Base-by-base conservation (phyloP, 1,284 basidiomycete genomes). In the Irpex sp. region DNA sequence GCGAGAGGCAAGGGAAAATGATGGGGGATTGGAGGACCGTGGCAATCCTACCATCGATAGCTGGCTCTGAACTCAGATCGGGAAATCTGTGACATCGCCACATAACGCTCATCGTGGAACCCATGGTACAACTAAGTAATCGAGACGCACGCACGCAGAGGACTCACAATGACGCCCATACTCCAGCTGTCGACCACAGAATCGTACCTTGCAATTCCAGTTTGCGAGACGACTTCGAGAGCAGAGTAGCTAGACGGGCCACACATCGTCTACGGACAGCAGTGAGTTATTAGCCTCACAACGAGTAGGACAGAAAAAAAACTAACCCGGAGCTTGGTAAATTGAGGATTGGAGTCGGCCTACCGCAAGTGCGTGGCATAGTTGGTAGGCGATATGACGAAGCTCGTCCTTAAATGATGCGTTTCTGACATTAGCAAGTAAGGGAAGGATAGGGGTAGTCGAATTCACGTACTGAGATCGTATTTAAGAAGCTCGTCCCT, bases 171-270 rank as follows among this genome's bases (percentile, higher is more conserved):
- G 15, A 96, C 93, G 5, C 96, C 96, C 19, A 94, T 85, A 57
- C 93, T 95, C 94, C 94, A 98, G 67, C 92, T 94, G 73, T 98
- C 95, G 57, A 97, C 96, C 15, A 90, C 79, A 63, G 89, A 85
- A 84, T 72, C 97, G 97, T 1, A 93, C 93, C 54, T 84, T 79
- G 21, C 21, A 26, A n/a, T 82, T 73, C 51, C 82, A 77, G 4
- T 81, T 74, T 92, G 90, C 71, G 84, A 82, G n/a, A 97, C 90
- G 34, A 98, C 93, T 73, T 96, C 93, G 0, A 92, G 93, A 0
- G 92, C 93, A 4, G 94, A 84, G 71, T 95, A 95, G 60, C 83
- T 26, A 0, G 93, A 92, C 0, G 93, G 94, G 9, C 93, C 93
- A 70, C 92, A 94, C 87, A 92, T 91, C 0, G 93, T 94, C 88